Percentiles rank a stretch among this genome's conserved stretches.
phyloP scores from a whole-genome alignment of 352 stramenopile genomes.

The Pythium phragmitis region DNA sequence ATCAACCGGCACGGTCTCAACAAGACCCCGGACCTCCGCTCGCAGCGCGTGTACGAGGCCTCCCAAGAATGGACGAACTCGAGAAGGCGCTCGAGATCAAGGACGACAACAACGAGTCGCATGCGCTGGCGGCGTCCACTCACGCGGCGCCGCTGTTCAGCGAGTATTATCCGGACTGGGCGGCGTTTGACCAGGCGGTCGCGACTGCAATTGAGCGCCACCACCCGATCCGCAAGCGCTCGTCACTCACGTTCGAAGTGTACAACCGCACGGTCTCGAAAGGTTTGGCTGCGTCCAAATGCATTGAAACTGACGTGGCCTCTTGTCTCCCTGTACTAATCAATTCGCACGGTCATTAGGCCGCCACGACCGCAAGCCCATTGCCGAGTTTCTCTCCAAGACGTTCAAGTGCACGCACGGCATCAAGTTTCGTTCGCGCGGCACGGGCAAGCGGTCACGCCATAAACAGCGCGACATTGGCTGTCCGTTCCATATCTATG shows the following conservation, averaged over 20 bases:
- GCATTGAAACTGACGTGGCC: background rate
- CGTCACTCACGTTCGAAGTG: conserved; percentile 80
- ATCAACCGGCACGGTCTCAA: background rate
- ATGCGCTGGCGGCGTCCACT: background rate
- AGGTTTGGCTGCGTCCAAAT: conserved; percentile 19
- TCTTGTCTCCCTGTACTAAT: background rate
- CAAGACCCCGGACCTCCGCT: no score
- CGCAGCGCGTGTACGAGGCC: background rate
- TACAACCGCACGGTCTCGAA: conserved; percentile 88
- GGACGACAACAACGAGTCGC: background rate
- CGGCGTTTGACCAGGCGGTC: conserved; percentile 61
- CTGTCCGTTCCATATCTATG: conserved; percentile 81
- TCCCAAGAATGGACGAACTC: conserved; percentile 18
- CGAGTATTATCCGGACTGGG: conserved; percentile 78
- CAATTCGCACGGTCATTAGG: conserved; percentile 16
- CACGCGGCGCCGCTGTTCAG: conserved; percentile 49
- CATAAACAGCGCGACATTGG: conserved; percentile 73
- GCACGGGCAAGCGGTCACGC: conserved; percentile 62
- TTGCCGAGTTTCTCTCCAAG: conserved; percentile 78
- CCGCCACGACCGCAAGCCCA: conserved; percentile 66
- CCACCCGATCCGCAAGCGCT: conserved; percentile 82
- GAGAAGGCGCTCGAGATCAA: conserved; percentile 25
- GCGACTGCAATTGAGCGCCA: conserved; percentile 54
- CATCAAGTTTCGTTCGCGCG: conserved; percentile 78
- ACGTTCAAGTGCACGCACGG: conserved; percentile 85